Conservation (phyloP, 2,329 filamentous ascomycete species). For the Pseudogymnoascus sp. region DNA sequence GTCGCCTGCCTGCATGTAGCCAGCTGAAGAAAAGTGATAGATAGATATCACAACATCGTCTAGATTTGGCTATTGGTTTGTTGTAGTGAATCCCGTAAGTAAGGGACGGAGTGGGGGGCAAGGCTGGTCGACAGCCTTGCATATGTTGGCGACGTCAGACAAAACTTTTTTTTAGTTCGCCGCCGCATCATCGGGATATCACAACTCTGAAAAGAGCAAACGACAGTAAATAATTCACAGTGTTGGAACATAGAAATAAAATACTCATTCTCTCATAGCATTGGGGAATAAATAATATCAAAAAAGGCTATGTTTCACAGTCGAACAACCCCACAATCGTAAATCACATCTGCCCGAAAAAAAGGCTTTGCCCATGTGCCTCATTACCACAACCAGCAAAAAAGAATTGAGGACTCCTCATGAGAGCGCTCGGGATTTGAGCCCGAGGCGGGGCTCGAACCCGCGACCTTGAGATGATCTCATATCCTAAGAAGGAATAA, state of each 20-base stretch:
- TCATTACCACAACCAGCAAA: neutral
- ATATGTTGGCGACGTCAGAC: neutral
- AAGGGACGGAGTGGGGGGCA: neutral
- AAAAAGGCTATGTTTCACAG: neutral
- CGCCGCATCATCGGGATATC: neutral
- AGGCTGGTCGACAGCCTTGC: neutral
- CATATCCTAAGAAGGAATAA: constrained; percentile 25
- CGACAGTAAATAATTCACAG: neutral
- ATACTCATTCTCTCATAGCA: too few species aligned
- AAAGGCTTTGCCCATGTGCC: neutral
- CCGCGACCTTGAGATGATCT: constrained; percentile 8
- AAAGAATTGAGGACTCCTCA: neutral
- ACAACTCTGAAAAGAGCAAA: neutral
- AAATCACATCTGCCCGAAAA: neutral
- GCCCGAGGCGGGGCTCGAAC: constrained; percentile 8
- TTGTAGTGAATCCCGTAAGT: neutral
- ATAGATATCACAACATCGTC: neutral
- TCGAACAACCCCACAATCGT: neutral
- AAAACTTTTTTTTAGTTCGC: constrained; percentile 4
- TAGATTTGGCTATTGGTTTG: neutral
- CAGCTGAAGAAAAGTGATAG: neutral
- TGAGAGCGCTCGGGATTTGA: constrained; percentile 3
- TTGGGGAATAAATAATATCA: neutral
- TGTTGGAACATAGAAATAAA: neutral
- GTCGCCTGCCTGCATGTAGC: neutral